Conservation (phyloP, 2,329 filamentous ascomycete genomes). For the Pseudogymnoascus sp. region DNA sequence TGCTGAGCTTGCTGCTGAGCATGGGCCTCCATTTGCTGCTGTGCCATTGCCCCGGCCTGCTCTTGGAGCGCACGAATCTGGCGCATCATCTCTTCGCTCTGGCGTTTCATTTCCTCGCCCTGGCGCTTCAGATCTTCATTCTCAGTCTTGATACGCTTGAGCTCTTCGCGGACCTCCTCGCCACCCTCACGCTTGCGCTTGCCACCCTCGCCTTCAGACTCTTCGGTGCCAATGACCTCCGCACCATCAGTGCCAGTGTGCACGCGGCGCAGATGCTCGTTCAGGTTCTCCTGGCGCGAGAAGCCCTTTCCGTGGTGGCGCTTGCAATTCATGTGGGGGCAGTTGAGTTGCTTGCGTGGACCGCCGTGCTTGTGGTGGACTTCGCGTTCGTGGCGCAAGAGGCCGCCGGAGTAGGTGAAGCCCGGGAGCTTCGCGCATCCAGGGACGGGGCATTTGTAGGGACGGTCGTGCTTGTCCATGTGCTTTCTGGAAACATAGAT, state of each 20-base stretch:
- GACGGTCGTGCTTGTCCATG: conserved; percentile 95
- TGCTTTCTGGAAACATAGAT: conserved; percentile 59
- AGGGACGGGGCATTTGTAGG: conserved; percentile 76
- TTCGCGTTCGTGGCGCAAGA: conserved; percentile 84
- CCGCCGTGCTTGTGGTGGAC: conserved; percentile 87
- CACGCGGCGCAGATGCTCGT: conserved; percentile 87
- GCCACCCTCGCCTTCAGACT: conserved; percentile 32
- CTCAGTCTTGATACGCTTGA: conserved; percentile 59
- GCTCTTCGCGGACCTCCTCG: conserved; percentile 47
- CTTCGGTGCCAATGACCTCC: conserved; percentile 32
- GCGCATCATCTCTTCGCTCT: conserved; percentile 14
- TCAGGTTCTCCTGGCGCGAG: conserved; percentile 85
- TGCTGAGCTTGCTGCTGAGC: conserved; percentile 1
- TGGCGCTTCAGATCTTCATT: conserved; percentile 50
- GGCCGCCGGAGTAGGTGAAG: conserved; percentile 89
- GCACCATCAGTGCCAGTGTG: conserved; percentile 50
- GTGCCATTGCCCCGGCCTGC: neutral
- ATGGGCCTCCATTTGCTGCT: conserved; percentile 2
- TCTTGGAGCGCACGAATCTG: conserved; percentile 9
- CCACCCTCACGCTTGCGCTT: conserved; percentile 38
- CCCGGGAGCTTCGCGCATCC: conserved; percentile 87
- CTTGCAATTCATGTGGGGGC: conserved; percentile 80
- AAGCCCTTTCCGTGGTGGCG: conserved; percentile 83
- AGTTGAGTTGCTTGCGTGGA: conserved; percentile 79
- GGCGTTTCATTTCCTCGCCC: conserved; percentile 38